Conservation (phyloP, 1,284 basidiomycete genomes). For the Marasmius oreades region DNA sequence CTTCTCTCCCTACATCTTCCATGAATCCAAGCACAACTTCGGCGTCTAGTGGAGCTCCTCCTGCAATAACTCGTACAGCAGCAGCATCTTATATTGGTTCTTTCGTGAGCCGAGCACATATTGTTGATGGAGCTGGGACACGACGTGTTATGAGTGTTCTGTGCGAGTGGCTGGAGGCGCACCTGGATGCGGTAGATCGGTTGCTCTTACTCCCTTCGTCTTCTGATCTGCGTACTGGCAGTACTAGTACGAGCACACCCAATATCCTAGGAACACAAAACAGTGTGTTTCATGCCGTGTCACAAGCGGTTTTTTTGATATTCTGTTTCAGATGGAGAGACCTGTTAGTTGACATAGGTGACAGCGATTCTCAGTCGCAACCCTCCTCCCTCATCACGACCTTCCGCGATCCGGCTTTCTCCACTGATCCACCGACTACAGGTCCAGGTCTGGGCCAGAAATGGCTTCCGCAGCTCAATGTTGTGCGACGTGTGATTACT, state of each 20-base stretch:
- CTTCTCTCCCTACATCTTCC: constrained; percentile 16
- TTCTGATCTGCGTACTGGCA: neutral
- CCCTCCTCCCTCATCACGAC: constrained; percentile 55
- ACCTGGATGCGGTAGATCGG: constrained; percentile 72
- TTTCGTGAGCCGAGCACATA: constrained; percentile 89
- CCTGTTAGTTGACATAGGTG: constrained; percentile 60
- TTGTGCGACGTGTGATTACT: neutral
- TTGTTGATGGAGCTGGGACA: constrained; percentile 76
- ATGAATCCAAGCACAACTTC: constrained; percentile 10
- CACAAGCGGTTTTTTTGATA: constrained; percentile 93
- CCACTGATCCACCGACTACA: neutral
- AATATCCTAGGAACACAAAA: constrained; percentile 48
- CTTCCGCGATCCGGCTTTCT: constrained; percentile 43
- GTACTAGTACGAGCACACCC: constrained; percentile 31
- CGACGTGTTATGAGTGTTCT: constrained; percentile 79
- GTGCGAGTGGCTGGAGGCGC: constrained; percentile 78
- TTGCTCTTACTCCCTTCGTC: constrained; percentile 26
- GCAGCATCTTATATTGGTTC: constrained; percentile 91
- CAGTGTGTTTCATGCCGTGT: constrained; percentile 88
- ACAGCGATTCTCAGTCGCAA: constrained; percentile 37
- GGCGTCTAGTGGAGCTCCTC: constrained; percentile 28
- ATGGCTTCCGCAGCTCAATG: neutral
- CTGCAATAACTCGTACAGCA: constrained; percentile 79
- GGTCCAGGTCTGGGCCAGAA: constrained; percentile 1
- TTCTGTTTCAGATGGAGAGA: constrained; percentile 99